Evolutionary conservation across 2,329 filamentous ascomycete genomes (phyloP), one percentile per base, ranked within the genome.

Genomic region (Fusarium humuli): DNA sequence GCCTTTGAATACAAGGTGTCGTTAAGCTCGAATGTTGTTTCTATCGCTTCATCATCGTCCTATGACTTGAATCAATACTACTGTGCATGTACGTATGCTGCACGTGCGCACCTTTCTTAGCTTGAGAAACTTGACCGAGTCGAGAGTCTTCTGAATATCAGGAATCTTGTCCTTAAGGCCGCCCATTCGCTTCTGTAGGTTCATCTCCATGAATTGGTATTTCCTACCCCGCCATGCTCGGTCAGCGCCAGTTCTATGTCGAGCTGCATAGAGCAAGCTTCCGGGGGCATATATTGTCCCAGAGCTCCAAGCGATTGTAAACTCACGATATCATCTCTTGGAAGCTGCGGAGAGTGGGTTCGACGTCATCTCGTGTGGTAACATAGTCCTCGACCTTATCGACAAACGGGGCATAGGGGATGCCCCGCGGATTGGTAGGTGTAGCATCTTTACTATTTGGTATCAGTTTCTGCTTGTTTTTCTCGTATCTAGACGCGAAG

Each of bases 121-220:
- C 82, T 93, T 91, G 67, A 99, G 79, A 76, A 98, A 98, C 61
- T 85, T 87, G 53, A 98, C 95, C 20, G 94, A 96, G 65, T 98
- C 95, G 64, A 98, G 83, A 1, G 96, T 98, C 85, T 98, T 98
- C 76, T 93, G 91, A 71, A 99, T 98, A 79, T 99, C 96, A 0
- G 96, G 96, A 72, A 99, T 94, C 84, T 98, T 99, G 77, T 98
- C 94, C 77, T 91, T 92, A 59, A 99, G 84, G 4, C 94, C 94
- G 6, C 87, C 85, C 56, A 92, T 91, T 49, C 96, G 89, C 69
- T 94, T 88, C 80, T 97, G 92, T 63, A 96, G 92, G 81, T 97
- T 98, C 79, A 92, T 86, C 83, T 98, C 94, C 96, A 99, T 99
- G 83, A 98, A 99, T 81, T 98, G 96, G 84, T 99, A 99, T 87